Conservation (phyloP, 2,329 filamentous ascomycete genomes). For the Passalora sequoiae region DNA sequence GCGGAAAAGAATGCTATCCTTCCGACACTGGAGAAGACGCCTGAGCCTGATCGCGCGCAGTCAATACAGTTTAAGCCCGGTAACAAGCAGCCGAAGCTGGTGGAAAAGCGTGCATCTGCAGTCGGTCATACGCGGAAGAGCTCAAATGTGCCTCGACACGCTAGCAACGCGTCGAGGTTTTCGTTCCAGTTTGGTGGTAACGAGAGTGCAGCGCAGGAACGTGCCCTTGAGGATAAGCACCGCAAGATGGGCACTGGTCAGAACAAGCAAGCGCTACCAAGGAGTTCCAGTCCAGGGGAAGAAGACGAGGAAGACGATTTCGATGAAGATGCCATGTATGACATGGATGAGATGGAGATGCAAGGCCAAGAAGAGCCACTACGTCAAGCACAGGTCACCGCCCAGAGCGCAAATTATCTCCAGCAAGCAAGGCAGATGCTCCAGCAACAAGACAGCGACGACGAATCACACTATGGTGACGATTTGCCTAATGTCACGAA, state of each 20-base stretch:
- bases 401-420: constrained; percentile 19
- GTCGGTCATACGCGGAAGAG: constrained; percentile 27
- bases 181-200: constrained; percentile 72
- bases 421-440: constrained; percentile 21
- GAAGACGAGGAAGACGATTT: constrained; percentile 35
- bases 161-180: constrained; percentile 70
- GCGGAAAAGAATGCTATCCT: constrained; percentile 11
- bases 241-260: constrained; percentile 21
- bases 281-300: constrained; percentile 20
- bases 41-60: constrained; percentile 9
- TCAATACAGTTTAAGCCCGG: constrained; percentile 13
- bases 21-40: constrained; percentile 20
- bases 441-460: constrained; percentile 15
- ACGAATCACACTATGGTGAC: constrained; percentile 39
- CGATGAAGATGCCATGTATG: constrained; percentile 40
- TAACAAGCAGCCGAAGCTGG: constrained; percentile 19
- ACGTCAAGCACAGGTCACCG: background rate
- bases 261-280: constrained; percentile 9
- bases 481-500: constrained; percentile 18
- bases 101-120: constrained; percentile 29
- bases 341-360: constrained; percentile 44
- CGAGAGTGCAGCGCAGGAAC: constrained; percentile 59
- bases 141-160: constrained; percentile 35
- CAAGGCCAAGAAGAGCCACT: constrained; percentile 12
- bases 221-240: constrained; percentile 67